These are phyloP conservation scores for Euphorbia tirucalli DNA, from an alignment of 345 rosid species.

Conservation along the genomic window DNA sequence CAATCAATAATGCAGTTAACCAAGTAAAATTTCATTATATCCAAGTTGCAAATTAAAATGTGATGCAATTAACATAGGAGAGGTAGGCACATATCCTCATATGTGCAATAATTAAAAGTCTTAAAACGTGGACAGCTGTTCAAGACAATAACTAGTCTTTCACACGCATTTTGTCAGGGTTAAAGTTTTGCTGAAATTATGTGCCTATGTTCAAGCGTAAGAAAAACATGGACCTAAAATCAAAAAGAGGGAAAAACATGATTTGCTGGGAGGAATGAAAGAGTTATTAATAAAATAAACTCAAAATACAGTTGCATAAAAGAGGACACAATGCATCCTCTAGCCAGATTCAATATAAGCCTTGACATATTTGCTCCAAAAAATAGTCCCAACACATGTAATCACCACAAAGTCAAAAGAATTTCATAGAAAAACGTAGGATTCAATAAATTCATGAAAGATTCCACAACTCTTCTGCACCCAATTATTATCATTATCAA, in stretches of 20 bases:
- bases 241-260: not conserved
- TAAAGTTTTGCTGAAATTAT: not conserved
- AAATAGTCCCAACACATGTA: not conserved
- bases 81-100: not conserved
- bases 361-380: not conserved
- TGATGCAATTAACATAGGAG: not conserved
- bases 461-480: not conserved
- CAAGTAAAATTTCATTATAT: not conserved
- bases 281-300: not conserved
- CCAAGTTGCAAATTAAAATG: constrained; percentile 5
- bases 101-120: not conserved
- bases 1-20: not conserved
- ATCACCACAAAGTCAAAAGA: not conserved
- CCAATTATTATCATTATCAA: not conserved
- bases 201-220: not conserved
- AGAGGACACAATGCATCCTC: not conserved
- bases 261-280: not conserved
- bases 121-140: not conserved
- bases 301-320: not conserved
- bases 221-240: not conserved
- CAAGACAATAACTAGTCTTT: not conserved
- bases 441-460: not conserved
- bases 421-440: not conserved
- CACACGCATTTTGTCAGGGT: not conserved
- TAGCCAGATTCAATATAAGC: not conserved